A percentile compares a stretch with the other conserved stretches of the same genome.
Conservation (phyloP, 225 moss, liverwort and hornwort genomes). For the Climacium dendroides region DNA sequence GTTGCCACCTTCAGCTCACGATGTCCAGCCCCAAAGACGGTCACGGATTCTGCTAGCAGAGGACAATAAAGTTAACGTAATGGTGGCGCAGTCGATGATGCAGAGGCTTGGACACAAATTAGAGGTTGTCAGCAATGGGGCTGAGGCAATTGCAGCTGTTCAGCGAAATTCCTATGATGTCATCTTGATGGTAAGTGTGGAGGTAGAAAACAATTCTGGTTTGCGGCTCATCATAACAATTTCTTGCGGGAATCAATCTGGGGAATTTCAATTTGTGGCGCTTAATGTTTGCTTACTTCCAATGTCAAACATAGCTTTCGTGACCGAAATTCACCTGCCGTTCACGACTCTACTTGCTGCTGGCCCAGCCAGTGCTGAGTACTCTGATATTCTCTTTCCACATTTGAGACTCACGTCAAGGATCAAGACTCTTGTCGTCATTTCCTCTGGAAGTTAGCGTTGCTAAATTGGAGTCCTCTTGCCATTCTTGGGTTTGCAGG, state of each 20-base stretch:
- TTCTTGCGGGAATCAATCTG: neutral
- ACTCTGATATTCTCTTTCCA: neutral
- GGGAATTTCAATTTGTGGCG: neutral
- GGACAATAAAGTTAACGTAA: conserved; percentile 79
- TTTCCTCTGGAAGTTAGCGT: neutral
- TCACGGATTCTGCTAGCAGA: conserved; percentile 26
- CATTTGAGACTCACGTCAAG: neutral
- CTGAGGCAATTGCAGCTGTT: conserved; percentile 59
- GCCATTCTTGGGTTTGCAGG: conserved; percentile 10
- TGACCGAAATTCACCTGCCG: neutral
- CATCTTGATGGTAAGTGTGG: conserved; percentile 66
- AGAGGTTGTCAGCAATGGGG: conserved; percentile 77
- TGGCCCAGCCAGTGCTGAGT: neutral
- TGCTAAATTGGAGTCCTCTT: neutral
- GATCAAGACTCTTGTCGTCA: neutral
- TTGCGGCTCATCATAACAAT: neutral
- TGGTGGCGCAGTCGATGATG: conserved; percentile 79
- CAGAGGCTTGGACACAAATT: conserved; percentile 65
- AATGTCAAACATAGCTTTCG: neutral
- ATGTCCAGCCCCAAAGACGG: neutral
- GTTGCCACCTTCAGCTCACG: neutral
- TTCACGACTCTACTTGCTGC: neutral
- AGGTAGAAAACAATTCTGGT: neutral
- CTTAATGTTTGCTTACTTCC: neutral
- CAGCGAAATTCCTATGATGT: conserved; percentile 45